Evolutionary conservation across 2,329 filamentous ascomycete species (phyloP), one percentile per base, ranked within the genome.

Genomic region (Microdochium nivale): DNA sequence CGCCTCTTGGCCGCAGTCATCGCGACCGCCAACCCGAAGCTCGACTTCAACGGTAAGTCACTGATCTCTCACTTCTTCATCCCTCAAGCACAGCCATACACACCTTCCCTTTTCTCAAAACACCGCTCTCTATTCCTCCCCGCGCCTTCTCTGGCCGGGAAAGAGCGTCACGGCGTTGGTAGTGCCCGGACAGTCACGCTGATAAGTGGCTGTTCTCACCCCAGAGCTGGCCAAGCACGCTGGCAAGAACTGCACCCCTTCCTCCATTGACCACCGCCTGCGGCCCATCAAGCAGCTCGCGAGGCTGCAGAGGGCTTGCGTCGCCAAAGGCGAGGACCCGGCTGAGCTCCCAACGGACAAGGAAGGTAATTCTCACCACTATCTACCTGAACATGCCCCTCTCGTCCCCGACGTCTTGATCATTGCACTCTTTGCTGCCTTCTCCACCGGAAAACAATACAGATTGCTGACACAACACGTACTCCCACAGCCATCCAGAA

Each of bases 1-100:
- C 80, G 82, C 47, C 75, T 86, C 33, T 70, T 85, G 2, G 76
- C 80, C 1, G 81, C 82, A 4, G 76, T 85, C 24, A 67, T 86
- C 0, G 82, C 81, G 0, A 78, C 80, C 2, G 73, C 79, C 51
- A 76, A 76, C 0, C 68, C 70, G 0, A 60, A 76, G 55, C 75
- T 83, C 50, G 80, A 85, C 62, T 84, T 79, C 64, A 79, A 77
- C 60, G 80, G 82, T 86, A 74, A 69, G 78, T 59, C 24, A 23
- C 23, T 5, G 24, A 11, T 19, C 4, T 47, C 43, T 25, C 10
- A 23, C 10, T 19, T 25, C 7, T 7, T 7, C 19, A 47, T 7
- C 10, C 21, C 19, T 25, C 43, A 5, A 30, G n/a, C 40, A 23
- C 14, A 11, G 11, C 23, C 4, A 47, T 25, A 16, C 19, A 16